Evolutionary conservation across 2,329 filamentous ascomycete genomes (phyloP).

Genomic region (Emericellopsis cladophorae): DNA sequence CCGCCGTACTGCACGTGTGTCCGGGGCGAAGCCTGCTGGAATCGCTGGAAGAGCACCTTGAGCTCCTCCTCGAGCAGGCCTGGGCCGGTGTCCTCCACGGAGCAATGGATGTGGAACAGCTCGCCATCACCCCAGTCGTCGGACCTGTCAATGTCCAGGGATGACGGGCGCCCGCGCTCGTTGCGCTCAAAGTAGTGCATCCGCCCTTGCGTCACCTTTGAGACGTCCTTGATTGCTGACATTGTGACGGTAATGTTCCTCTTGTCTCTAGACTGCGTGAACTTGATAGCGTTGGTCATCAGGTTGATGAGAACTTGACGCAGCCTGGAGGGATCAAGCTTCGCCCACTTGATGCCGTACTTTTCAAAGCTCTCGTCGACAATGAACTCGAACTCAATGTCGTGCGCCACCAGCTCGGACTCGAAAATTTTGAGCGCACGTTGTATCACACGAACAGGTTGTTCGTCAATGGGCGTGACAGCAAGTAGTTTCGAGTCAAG

Average conservation of each 20-base stretch:
- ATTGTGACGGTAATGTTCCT: slow-evolving; percentile 51
- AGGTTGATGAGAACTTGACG: slow-evolving; percentile 68
- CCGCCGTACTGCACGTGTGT: slow-evolving; percentile 65
- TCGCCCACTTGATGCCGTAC: slow-evolving; percentile 57
- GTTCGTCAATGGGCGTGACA: slow-evolving; percentile 57
- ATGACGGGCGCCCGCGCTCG: slow-evolving; percentile 18
- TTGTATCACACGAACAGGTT: slow-evolving; percentile 55
- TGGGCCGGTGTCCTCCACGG: slow-evolving; percentile 61
- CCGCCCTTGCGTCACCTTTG: slow-evolving; percentile 21
- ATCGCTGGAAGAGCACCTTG: slow-evolving; percentile 54
- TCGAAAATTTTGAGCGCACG: slow-evolving; percentile 69
- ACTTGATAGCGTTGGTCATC: slow-evolving; percentile 55
- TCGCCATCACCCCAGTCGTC: slow-evolving; percentile 60
- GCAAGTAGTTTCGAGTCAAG: slow-evolving; percentile 58
- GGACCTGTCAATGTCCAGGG: slow-evolving; percentile 33
- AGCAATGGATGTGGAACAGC: slow-evolving; percentile 58
- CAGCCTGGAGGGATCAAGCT: slow-evolving; percentile 61
- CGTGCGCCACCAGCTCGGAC: slow-evolving; percentile 57
- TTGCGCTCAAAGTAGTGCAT: slow-evolving; percentile 34
- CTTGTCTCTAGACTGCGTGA: slow-evolving; percentile 46
- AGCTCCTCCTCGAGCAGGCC: slow-evolving; percentile 52
- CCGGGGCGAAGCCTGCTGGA: slow-evolving; percentile 54
- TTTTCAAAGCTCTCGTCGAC: slow-evolving; percentile 56
- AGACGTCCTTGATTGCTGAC: slow-evolving; percentile 44
- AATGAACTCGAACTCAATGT: slow-evolving; percentile 57